Conservation (phyloP, 2,329 filamentous ascomycete genomes). For the Colletotrichum lindemuthianum region DNA sequence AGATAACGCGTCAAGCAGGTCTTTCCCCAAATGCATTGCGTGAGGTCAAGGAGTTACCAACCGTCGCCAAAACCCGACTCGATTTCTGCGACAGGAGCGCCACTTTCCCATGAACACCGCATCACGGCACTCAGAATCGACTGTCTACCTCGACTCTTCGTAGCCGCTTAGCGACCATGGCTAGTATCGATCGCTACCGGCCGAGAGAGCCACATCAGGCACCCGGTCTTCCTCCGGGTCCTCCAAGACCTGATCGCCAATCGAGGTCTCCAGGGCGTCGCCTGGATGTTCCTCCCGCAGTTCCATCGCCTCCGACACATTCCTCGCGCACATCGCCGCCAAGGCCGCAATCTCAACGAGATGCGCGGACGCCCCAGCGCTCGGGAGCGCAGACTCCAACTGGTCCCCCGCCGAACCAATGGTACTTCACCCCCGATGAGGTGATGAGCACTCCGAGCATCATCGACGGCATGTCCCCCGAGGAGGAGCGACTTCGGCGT, state of each 20-base stretch:
- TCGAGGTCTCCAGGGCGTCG: slow-evolving; percentile 62
- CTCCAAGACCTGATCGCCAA: slow-evolving; percentile 51
- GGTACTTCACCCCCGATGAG: slow-evolving; percentile 89
- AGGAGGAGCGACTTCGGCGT: slow-evolving; percentile 82
- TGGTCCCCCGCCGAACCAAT: slow-evolving; percentile 69
- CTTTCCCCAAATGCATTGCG: slow-evolving; percentile 19
- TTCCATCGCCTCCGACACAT: slow-evolving; percentile 68
- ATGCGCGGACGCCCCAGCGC: slow-evolving; percentile 54
- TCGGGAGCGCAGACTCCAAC: slow-evolving; percentile 30
- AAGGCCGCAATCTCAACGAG: slow-evolving; percentile 54
- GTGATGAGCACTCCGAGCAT: slow-evolving; percentile 85
- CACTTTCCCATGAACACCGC: slow-evolving; percentile 22
- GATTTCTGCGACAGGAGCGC: slow-evolving; percentile 24
- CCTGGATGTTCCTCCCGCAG: slow-evolving; percentile 69
- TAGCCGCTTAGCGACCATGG: slow-evolving; percentile 53
- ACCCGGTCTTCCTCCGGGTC: slow-evolving; percentile 54
- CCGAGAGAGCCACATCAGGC: slow-evolving; percentile 68
- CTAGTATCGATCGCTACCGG: slow-evolving; percentile 69
- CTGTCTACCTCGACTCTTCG: slow-evolving; percentile 1
- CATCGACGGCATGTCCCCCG: slow-evolving; percentile 79
- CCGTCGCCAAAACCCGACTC: slow-evolving; percentile 7
- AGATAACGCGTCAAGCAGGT: slow-evolving; percentile 39
- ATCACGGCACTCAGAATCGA: slow-evolving; percentile 5
- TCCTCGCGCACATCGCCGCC: slow-evolving; percentile 66
- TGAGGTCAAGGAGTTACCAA: slow-evolving; percentile 9